Conservation (phyloP, 139 green algal genomes). For the Chlorella vulgaris region DNA sequence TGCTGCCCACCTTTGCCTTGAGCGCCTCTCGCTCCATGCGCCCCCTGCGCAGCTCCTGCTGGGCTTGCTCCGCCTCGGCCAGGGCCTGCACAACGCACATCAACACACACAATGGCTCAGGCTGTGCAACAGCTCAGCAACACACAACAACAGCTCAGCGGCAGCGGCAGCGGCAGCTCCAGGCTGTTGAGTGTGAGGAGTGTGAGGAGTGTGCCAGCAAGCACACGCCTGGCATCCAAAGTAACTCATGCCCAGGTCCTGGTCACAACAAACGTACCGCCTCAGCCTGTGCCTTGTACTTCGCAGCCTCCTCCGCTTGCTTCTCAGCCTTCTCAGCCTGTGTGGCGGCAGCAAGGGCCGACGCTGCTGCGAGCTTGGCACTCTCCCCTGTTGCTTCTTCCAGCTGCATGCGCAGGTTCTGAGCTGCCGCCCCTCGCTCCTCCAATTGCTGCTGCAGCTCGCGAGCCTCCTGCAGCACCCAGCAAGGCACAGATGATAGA, state of each 20-base stretch:
- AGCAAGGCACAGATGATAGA: not conserved
- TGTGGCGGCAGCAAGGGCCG: not conserved
- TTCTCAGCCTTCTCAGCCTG: not conserved
- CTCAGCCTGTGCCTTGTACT: conserved; percentile 14
- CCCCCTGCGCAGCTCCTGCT: not conserved
- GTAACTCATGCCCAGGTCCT: too few species aligned
- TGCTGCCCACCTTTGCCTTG: conserved; percentile 16
- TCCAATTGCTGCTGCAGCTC: conserved; percentile 6
- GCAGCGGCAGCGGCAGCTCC: too few species aligned
- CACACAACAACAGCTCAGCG: too few species aligned
- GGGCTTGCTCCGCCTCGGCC: not conserved
- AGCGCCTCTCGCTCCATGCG: conserved; percentile 36
- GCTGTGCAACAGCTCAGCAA: too few species aligned
- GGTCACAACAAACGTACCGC: conserved; percentile 11
- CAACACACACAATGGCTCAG: not conserved
- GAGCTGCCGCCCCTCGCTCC: not conserved
- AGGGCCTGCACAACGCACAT: not conserved
- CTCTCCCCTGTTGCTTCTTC: not conserved
- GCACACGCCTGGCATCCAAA: too few species aligned
- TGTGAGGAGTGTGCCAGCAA: not conserved
- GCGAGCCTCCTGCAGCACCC: not conserved
- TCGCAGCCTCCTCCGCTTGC: not conserved
- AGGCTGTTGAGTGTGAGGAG: too few species aligned
- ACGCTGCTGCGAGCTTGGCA: not conserved
- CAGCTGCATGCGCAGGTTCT: not conserved